Evolutionary conservation across 1,139 yeast genomes (phyloP).

Genomic region (Suzukiozyma palmioleophila): DNA sequence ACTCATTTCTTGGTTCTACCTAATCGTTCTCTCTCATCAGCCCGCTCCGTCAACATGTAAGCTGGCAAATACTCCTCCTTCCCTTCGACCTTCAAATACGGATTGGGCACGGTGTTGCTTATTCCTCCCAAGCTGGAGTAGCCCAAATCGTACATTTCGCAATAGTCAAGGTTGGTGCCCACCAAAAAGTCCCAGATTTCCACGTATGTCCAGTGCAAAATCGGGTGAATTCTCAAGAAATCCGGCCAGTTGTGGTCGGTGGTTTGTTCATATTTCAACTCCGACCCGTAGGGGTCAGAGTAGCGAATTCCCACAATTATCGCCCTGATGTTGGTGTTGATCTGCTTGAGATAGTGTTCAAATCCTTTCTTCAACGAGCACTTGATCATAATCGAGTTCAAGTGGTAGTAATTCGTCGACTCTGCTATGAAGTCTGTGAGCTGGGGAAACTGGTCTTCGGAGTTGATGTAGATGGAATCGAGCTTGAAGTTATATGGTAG

Average conservation of each 20-base stretch:
- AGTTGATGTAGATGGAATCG: constrained; percentile 65
- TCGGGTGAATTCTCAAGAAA: constrained; percentile 75
- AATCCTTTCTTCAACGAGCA: constrained; percentile 63
- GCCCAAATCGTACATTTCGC: constrained; percentile 68
- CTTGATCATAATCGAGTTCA: constrained; percentile 43
- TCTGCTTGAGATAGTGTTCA: constrained; percentile 43
- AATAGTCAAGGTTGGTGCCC: constrained; percentile 52
- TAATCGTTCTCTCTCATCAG: constrained; percentile 50
- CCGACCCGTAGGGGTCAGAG: constrained; percentile 70
- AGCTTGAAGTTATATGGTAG: constrained; percentile 33
- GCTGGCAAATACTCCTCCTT: constrained; percentile 52
- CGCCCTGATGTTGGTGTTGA: constrained; percentile 49
- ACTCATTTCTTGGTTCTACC: constrained; percentile 21
- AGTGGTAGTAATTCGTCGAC: constrained; percentile 40
- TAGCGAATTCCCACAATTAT: constrained; percentile 79
- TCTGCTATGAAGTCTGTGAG: constrained; percentile 43
- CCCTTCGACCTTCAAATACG: constrained; percentile 39
- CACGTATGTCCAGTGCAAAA: constrained; percentile 73
- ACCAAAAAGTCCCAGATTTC: constrained; percentile 73
- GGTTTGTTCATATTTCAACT: constrained; percentile 49
- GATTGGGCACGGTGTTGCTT: constrained; percentile 62
- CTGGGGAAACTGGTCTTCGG: constrained; percentile 63
- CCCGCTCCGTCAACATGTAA: constrained; percentile 54
- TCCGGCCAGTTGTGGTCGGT: constrained; percentile 91
- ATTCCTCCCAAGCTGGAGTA: constrained; percentile 82